Base-by-base conservation (phyloP, 257 asterid genomes). In the Knoxia roxburghii region DNA sequence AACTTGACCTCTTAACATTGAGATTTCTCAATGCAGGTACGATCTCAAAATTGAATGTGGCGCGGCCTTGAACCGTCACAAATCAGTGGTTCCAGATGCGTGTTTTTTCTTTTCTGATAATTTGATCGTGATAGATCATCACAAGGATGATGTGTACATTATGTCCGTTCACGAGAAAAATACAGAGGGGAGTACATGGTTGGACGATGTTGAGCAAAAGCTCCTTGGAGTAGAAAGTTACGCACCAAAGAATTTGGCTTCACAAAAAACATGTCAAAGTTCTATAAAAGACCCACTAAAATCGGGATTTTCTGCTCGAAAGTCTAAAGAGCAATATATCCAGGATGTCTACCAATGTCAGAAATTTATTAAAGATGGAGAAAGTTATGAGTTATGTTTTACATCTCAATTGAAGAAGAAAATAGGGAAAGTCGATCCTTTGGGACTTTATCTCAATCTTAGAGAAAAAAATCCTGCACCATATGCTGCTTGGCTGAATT, bases 21-120 rank as follows among this genome's bases (percentile, higher is more conserved):
- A 49, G 23, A 43, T 65, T 12, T 59, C 61, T 67, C 33, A 33
- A 69, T 75, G 80, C 97, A 93, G 99, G 82, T 93, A 93, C 50
- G 97, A 86, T 73, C 99, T 94, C 67, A 94, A 94, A 84, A 86
- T 81, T 61, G 99, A 94, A 82, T 88, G 97, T 71, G 97, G 97
- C 58, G 79, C 86, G 65, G 73, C 78, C 35, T 58, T 76, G 43
- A 94, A 88, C 77, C 76, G 60, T 72, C 96, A 90, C 75, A 84
- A 83, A 57, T 88, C 99, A 43, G 82, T 75, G 63, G 73, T 86
- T 66, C 99, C 99, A 1, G 99, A 94, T 74, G 99, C 99, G 60
- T 94, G 99, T 81, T 85, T 94, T 72, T 94, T 88, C 95, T 94
- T 94, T 60, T 30, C 96, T 12, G 99, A 94, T 77, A 94, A 90